Evolutionary conservation across 768 basidiomycete genomes (phyloP).

Genomic region (Macrolepiota dolichaula): DNA sequence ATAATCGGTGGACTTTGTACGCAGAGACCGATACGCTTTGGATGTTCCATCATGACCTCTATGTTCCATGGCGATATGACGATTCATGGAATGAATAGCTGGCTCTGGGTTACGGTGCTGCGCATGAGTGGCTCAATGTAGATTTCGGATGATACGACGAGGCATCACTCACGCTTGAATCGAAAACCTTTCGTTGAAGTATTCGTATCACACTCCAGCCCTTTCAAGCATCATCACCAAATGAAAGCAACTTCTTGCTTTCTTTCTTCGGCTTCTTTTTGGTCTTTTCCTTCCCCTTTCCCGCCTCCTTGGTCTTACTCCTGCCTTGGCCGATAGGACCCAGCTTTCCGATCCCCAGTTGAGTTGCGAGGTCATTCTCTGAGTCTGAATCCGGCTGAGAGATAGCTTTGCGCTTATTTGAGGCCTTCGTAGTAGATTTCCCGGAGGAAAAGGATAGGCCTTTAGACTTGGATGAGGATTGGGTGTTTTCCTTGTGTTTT

Average conservation of each 20-base stretch:
- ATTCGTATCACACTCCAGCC: not conserved
- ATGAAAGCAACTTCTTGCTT: conserved; percentile 50
- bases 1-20: no score
- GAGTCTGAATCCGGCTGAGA: conserved; percentile 23
- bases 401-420: conserved; percentile 39
- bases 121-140: no score
- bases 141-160: not conserved
- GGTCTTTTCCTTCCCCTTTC: conserved; percentile 29
- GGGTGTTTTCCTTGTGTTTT: conserved; percentile 16
- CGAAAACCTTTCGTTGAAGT: not conserved
- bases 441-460: conserved; percentile 44
- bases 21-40: no score
- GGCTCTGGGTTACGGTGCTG: no score
- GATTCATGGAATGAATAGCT: no score
- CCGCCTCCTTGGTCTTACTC: conserved; percentile 22
- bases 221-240: conserved; percentile 49
- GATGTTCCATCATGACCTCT: no score
- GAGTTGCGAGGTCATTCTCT: conserved; percentile 20
- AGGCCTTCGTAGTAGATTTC: conserved; percentile 27
- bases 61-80: no score
- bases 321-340: conserved; percentile 20
- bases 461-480: conserved; percentile 15
- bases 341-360: conserved; percentile 15
- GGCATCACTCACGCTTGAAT: not conserved
- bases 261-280: conserved; percentile 59